A percentile compares a stretch with the other conserved stretches of the same genome.
Conservation (phyloP, 441 rosid genomes). For the Eruca vesicaria region DNA sequence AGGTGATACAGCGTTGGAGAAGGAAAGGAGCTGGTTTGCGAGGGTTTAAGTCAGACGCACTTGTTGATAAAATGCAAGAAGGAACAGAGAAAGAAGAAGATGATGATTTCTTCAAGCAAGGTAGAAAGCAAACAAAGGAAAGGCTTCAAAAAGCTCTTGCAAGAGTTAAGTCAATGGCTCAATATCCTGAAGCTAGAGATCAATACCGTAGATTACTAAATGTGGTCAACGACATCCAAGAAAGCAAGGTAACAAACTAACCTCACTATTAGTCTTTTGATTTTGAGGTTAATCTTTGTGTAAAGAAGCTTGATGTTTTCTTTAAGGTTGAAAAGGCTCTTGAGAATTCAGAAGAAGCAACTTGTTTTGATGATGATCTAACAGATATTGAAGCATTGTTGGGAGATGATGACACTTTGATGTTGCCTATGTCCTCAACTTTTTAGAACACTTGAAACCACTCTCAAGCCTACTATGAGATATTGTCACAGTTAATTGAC, state of each 20-base stretch:
- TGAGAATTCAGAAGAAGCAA: conserved; percentile 39
- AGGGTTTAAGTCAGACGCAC: conserved; percentile 72
- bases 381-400: conserved; percentile 60
- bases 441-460: conserved; percentile 6
- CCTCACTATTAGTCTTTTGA: background rate
- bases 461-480: background rate
- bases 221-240: conserved; percentile 75
- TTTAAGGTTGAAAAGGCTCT: conserved; percentile 52
- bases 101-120: conserved; percentile 77
- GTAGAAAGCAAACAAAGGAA: conserved; percentile 85
- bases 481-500: background rate
- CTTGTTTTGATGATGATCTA: conserved; percentile 48
- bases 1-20: conserved; percentile 87
- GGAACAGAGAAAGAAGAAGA: conserved; percentile 62
- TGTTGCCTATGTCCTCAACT: conserved; percentile 42
- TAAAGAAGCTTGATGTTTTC: conserved; percentile 8
- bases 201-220: conserved; percentile 76
- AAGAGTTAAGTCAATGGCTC: conserved; percentile 92
- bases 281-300: background rate
- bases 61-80: conserved; percentile 42
- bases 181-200: conserved; percentile 85
- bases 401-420: conserved; percentile 48
- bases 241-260: conserved; percentile 57
- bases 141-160: conserved; percentile 78
- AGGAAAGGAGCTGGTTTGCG: conserved; percentile 85